These are phyloP conservation scores for Phyllosticta capitalensis DNA, from an alignment of 2,329 filamentous ascomycete species.

Conservation along the genomic window DNA sequence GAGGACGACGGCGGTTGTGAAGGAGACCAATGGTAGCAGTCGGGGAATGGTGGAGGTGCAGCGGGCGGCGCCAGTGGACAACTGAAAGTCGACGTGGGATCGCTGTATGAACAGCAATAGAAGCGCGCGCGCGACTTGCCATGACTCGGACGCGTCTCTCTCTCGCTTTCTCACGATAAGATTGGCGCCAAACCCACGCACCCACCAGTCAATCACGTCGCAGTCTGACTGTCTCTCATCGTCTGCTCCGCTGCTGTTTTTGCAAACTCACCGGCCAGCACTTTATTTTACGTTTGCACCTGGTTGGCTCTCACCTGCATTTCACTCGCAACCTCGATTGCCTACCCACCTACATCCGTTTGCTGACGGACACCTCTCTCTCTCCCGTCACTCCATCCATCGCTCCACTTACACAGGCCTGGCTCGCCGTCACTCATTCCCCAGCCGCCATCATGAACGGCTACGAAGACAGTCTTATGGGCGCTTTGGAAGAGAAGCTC, in stretches of 20 bases:
- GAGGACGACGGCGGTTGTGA: too few species aligned
- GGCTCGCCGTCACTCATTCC: background rate
- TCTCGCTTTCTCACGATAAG: background rate
- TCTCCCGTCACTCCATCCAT: background rate
- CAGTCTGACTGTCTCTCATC: too few species aligned
- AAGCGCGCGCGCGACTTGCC: too few species aligned
- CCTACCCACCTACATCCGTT: background rate
- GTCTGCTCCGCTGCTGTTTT: too few species aligned
- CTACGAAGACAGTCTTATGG: slow-evolving; percentile 1
- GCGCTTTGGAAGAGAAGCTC: slow-evolving; percentile 17
- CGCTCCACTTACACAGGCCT: background rate
- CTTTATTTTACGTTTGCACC: background rate
- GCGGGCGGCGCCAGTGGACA: too few species aligned
- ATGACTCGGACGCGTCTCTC: background rate
- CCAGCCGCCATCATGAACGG: slow-evolving; percentile 5
- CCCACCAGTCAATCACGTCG: too few species aligned
- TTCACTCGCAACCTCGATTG: background rate
- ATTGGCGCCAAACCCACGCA: background rate
- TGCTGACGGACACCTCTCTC: background rate
- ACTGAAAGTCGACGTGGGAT: too few species aligned
- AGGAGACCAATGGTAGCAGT: too few species aligned
- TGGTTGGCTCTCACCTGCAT: background rate
- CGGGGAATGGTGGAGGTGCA: too few species aligned
- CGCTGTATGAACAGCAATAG: too few species aligned
- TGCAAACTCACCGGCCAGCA: background rate